Conservation (phyloP, 2,329 filamentous ascomycete genomes). For the Colletotrichum spinosum region DNA sequence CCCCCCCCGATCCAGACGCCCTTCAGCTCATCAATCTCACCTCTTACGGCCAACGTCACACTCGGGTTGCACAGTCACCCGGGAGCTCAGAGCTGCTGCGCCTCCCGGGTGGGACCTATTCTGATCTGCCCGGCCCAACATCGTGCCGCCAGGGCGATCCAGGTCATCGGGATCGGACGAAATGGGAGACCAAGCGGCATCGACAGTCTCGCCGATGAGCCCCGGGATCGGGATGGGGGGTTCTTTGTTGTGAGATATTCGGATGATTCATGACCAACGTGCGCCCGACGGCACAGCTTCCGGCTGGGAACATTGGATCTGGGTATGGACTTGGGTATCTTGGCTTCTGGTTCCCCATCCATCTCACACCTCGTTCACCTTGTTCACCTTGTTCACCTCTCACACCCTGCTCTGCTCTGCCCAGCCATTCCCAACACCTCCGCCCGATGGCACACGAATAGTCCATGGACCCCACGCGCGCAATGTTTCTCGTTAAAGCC, state of each 20-base stretch:
- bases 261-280: background rate
- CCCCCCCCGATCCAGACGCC: background rate
- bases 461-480: background rate
- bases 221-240: background rate
- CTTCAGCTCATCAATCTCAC: background rate
- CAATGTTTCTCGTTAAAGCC: background rate
- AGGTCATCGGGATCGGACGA: constrained; percentile 29
- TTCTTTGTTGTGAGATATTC: too few species aligned
- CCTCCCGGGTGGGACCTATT: constrained; percentile 15
- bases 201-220: constrained; percentile 26
- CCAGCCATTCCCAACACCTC: too few species aligned
- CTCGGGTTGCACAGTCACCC: background rate
- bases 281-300: too few species aligned
- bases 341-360: too few species aligned
- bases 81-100: constrained; percentile 19
- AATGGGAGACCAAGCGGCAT: constrained; percentile 22
- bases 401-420: too few species aligned
- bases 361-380: too few species aligned
- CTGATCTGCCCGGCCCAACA: constrained; percentile 32
- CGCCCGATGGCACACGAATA: background rate
- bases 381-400: too few species aligned
- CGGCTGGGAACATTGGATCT: too few species aligned
- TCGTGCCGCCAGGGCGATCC: constrained; percentile 26
- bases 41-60: background rate
- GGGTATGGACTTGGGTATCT: too few species aligned